Percentiles rank a stretch among this genome's conserved stretches.
phyloP scores from a whole-genome alignment of 2,329 filamentous ascomycete genomes.

The Cladorrhinum sp. region DNA sequence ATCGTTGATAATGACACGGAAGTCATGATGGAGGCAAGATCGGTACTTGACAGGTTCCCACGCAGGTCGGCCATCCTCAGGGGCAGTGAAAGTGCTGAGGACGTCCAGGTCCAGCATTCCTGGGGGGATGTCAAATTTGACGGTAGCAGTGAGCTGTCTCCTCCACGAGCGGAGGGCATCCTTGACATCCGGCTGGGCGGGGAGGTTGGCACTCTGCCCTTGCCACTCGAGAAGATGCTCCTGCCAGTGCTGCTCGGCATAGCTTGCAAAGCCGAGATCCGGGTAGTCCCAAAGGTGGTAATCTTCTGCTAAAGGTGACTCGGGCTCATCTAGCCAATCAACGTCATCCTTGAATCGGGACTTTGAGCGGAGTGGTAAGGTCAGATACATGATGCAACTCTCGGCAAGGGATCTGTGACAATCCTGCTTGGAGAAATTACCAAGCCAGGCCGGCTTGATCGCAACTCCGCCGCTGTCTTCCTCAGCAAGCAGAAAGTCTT shows the following conservation, averaged over 20 bases:
- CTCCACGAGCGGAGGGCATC: background rate
- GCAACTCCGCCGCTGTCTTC: background rate
- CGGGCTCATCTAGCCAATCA: background rate
- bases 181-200: background rate
- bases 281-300: conserved; percentile 18
- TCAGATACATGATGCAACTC: conserved; percentile 20
- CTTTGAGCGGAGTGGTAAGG: conserved; percentile 13
- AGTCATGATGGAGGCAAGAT: background rate
- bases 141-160: background rate
- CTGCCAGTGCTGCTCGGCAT: conserved; percentile 17
- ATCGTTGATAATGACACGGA: conserved; percentile 4
- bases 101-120: background rate
- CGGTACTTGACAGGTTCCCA: background rate
- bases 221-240: conserved; percentile 5
- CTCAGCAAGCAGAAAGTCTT: conserved; percentile 19
- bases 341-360: conserved; percentile 8
- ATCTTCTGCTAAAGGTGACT: background rate
- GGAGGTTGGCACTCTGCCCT: too few relatives aligned
- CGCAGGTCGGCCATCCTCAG: background rate
- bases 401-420: conserved; percentile 18
- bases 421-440: conserved; percentile 13
- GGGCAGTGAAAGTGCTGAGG: background rate
- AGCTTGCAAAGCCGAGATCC: conserved; percentile 18
- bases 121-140: background rate
- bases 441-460: conserved; percentile 18